Evolutionary conservation across 257 asterid species (phyloP).

Genomic region (Cruciata laevipes): DNA sequence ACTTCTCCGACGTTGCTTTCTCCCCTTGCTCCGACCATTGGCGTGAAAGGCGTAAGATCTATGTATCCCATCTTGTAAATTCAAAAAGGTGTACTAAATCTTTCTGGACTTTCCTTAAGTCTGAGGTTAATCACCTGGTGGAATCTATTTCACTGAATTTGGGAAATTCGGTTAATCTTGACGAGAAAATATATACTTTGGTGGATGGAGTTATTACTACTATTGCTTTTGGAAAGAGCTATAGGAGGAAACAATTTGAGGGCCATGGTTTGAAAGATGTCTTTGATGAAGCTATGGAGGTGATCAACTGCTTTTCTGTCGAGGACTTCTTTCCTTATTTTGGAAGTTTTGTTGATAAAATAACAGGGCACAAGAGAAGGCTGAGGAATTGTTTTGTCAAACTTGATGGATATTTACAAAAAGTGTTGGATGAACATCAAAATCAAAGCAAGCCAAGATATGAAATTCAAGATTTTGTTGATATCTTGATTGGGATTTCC

Average conservation of each 20-base stretch:
- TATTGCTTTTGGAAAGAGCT: constrained; percentile 1
- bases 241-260: not conserved
- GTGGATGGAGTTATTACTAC: constrained; percentile 8
- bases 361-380: constrained; percentile 9
- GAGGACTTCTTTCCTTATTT: constrained; percentile 3
- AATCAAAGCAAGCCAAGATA: not conserved
- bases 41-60: not conserved
- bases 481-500: not conserved
- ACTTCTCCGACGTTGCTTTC: constrained; percentile 2
- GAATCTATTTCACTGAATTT: not conserved
- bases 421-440: constrained; percentile 6
- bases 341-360: not conserved
- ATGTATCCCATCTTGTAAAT: not conserved
- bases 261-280: not conserved
- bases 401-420: not conserved
- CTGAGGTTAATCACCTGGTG: not conserved
- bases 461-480: not conserved
- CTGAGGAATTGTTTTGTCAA: not conserved
- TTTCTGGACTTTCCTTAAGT: not conserved
- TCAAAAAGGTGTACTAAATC: not conserved
- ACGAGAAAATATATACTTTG: not conserved
- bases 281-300: constrained; percentile 1
- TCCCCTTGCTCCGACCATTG: not conserved
- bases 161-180: not conserved
- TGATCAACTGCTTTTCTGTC: not conserved